Conservation (phyloP, 1,284 basidiomycete genomes). For the Mycosarcoma maydis region DNA sequence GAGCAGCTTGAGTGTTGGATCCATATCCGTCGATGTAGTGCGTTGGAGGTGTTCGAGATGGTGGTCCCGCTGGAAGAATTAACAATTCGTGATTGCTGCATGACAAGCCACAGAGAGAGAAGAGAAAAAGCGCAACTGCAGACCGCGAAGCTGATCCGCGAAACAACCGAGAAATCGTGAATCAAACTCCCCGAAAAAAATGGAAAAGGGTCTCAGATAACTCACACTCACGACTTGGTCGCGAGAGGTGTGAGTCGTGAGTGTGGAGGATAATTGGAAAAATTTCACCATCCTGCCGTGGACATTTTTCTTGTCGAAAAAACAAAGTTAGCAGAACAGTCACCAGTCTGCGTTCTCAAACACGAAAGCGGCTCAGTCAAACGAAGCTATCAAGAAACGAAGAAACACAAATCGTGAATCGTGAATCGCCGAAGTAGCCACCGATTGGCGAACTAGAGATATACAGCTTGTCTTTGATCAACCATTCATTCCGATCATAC, state of each 20-base stretch:
- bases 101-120: conserved; percentile 2
- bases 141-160: neutral
- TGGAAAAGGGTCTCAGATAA: too few species aligned
- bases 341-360: neutral
- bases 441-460: too few species aligned
- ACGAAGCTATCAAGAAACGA: too few species aligned
- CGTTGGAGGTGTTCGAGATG: too few species aligned
- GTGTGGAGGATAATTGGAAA: conserved; percentile 12
- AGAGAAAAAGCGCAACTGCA: neutral
- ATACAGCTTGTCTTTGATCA: conserved; percentile 1
- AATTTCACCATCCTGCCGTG: conserved; percentile 4
- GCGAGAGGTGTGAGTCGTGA: too few species aligned
- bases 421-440: too few species aligned
- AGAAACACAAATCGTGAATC: too few species aligned
- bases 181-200: neutral
- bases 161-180: too few species aligned
- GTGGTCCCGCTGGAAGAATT: too few species aligned
- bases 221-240: too few species aligned
- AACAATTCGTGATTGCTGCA: too few species aligned
- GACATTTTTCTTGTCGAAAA: conserved; percentile 5
- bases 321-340: conserved; percentile 7
- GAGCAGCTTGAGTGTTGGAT: conserved; percentile 72
- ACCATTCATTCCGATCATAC: neutral
- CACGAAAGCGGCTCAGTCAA: conserved; percentile 2
- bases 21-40: conserved; percentile 17